Base-by-base conservation (phyloP, 148 eudicot genomes). In the Cornus controversa region DNA sequence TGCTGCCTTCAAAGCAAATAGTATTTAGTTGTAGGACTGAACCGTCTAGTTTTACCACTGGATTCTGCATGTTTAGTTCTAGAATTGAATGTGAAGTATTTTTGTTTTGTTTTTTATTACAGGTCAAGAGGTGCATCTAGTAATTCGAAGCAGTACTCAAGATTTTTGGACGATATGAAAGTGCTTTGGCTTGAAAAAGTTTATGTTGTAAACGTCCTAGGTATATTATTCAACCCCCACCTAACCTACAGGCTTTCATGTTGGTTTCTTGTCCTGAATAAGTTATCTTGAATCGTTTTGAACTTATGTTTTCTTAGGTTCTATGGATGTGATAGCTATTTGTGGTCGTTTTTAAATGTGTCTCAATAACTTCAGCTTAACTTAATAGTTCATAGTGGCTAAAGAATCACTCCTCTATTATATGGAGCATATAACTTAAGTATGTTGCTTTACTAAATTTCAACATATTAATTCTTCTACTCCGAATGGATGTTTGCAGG, bases 131-230 rank as follows among this genome's bases (percentile, higher is more conserved):
- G 71, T 63, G 62, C 72, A 58, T 76, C 1, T 54, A 67, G 57
- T 18, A 70, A 34, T 72, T 77, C 67, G 31, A 82, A 82, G 77
- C 90, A 71, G 36, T 28, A 88, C 40, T 78, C 75, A 77, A 82
- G 88, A 82, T 89, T 91, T 84, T 69, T 75, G 54, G 81, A 82
- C 80, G 98, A 92, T 81, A 81, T 92, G 88, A 92, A 92, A 82
- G 84, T 74, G 78, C 93, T 94, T 80, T 86, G 89, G 80, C 54
- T 67, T 23, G 90, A 94, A 10, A 92, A 84, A 82, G 88, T 92
- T 78, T 94, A 82, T 78, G 90, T 87, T 68, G 90, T 92, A 78
- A 95, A 93, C 82, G 90, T 89, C 87, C 82, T 95, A 84, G 99
- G 99, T 96, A 96, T 71, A 53, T 74, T 45, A 36, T 78, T 72